A percentile compares a stretch with the other conserved stretches of the same genome.
Conservation (phyloP, 345 rosid genomes). For the Stellera chamaejasme region DNA sequence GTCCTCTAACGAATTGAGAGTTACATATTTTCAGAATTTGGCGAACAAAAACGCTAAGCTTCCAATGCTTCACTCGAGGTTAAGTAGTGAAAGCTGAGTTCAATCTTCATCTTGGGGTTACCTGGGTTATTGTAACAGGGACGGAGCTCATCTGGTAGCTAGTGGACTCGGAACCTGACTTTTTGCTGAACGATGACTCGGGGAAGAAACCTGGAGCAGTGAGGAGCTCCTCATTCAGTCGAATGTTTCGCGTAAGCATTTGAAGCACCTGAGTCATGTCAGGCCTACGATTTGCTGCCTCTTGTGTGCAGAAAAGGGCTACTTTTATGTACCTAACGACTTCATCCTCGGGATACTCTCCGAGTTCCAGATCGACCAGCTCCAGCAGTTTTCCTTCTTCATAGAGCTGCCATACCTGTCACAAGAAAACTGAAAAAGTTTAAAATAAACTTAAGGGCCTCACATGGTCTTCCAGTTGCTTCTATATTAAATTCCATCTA, state of each 20-base stretch:
- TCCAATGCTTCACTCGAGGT: neutral
- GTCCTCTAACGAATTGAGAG: too few relatives aligned
- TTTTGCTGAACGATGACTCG: slow-evolving; percentile 18
- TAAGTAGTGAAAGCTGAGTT: neutral
- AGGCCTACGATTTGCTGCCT: slow-evolving; percentile 44
- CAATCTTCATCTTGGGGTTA: slow-evolving; percentile 42
- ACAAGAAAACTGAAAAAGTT: neutral
- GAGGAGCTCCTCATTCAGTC: slow-evolving; percentile 42
- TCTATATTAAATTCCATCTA: neutral
- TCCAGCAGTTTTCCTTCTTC: slow-evolving; percentile 40
- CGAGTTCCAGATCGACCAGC: slow-evolving; percentile 47
- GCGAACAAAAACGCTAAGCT: neutral
- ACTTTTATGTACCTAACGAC: slow-evolving; percentile 46
- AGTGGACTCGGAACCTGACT: slow-evolving; percentile 19
- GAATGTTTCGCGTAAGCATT: slow-evolving; percentile 45
- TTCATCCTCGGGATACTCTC: slow-evolving; percentile 40
- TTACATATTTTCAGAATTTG: neutral
- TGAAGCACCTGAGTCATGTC: slow-evolving; percentile 55
- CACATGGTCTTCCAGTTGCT: too few relatives aligned
- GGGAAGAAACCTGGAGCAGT: slow-evolving; percentile 57
- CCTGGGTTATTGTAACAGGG: slow-evolving; percentile 45
- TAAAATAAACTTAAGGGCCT: neutral
- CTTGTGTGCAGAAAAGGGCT: slow-evolving; percentile 68
- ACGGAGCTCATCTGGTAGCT: slow-evolving; percentile 36
- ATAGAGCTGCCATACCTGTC: slow-evolving; percentile 57